Conservation (phyloP, 1,139 yeast genomes). For the Suhomyces coccinellae region DNA sequence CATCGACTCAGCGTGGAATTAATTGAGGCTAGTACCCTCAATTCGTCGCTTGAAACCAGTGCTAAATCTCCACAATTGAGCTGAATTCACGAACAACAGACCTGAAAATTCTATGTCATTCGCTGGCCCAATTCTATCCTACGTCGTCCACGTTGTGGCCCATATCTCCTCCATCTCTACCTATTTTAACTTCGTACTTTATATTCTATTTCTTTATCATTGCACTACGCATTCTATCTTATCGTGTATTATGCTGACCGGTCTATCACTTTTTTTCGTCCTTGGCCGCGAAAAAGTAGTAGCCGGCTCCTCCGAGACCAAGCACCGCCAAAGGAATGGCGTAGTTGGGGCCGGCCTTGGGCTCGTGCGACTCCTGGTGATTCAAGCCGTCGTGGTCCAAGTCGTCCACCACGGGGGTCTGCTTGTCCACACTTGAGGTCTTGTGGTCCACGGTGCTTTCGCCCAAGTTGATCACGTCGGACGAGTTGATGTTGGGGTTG, state of each 20-base stretch:
- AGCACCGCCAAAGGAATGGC: slow-evolving; percentile 15
- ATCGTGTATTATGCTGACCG: neutral
- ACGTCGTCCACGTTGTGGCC: too few relatives aligned
- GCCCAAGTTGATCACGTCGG: slow-evolving; percentile 41
- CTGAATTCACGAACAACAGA: too few relatives aligned
- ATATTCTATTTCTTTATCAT: too few relatives aligned
- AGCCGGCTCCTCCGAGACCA: slow-evolving; percentile 18
- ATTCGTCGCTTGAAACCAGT: too few relatives aligned
- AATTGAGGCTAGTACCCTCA: too few relatives aligned
- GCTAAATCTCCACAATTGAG: too few relatives aligned
- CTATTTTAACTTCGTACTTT: too few relatives aligned
- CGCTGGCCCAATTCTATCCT: too few relatives aligned
- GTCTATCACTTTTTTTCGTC: slow-evolving; percentile 4
- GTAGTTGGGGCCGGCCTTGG: neutral
- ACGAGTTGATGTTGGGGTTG: slow-evolving; percentile 44
- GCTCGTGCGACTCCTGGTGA: slow-evolving; percentile 5
- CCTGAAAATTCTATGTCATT: too few relatives aligned
- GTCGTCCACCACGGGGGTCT: slow-evolving; percentile 39
- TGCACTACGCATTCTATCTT: too few relatives aligned
- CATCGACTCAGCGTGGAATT: too few relatives aligned
- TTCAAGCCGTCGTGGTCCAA: slow-evolving; percentile 37
- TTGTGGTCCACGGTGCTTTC: slow-evolving; percentile 42
- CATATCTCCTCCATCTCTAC: too few relatives aligned
- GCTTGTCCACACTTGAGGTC: slow-evolving; percentile 29
- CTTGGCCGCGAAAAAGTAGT: slow-evolving; percentile 10